A percentile compares a stretch with the other conserved stretches of the same genome.
Conservation (phyloP, 768 basidiomycete genomes). For the Russula brevipes region DNA sequence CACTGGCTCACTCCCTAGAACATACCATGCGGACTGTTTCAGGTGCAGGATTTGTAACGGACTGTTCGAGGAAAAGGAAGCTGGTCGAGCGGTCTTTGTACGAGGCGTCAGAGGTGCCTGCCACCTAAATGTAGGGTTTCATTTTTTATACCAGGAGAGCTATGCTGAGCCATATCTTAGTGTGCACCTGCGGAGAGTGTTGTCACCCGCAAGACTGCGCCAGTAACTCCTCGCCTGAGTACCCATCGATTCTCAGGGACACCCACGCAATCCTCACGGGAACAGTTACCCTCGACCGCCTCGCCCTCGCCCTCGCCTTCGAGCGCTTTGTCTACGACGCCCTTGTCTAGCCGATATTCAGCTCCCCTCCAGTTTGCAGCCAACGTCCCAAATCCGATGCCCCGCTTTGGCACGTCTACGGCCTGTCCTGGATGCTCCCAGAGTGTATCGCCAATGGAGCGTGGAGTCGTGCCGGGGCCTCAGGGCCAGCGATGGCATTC, state of each 20-base stretch:
- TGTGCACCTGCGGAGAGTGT: conserved; percentile 45
- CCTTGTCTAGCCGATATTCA: conserved; percentile 39
- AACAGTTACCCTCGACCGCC: conserved; percentile 26
- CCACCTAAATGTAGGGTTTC: conserved; percentile 52
- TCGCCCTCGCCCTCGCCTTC: conserved; percentile 9
- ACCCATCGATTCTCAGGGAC: conserved; percentile 16
- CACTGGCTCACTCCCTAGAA: conserved; percentile 44
- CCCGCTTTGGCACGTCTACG: conserved; percentile 56
- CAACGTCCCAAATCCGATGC: conserved; percentile 33
- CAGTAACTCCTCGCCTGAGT: conserved; percentile 4
- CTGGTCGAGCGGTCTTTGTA: conserved; percentile 68
- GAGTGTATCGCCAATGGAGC: conserved; percentile 76
- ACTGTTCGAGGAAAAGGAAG: conserved; percentile 54
- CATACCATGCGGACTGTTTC: conserved; percentile 75
- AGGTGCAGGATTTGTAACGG: conserved; percentile 62
- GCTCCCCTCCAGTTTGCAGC: conserved; percentile 38
- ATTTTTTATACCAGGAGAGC: conserved; percentile 5
- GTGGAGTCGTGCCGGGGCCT: conserved; percentile 80
- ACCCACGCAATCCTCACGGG: conserved; percentile 1
- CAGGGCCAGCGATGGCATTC: conserved; percentile 79
- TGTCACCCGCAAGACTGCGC: conserved; percentile 30
- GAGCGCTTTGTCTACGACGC: conserved; percentile 26
- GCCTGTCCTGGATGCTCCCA: conserved; percentile 71
- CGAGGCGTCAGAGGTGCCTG: conserved; percentile 59
- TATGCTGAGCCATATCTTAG: conserved; percentile 28